Percentiles rank a stretch among this genome's conserved stretches.
Conservation (phyloP, 2,329 filamentous ascomycete genomes). For the Ophiostoma sp. region DNA sequence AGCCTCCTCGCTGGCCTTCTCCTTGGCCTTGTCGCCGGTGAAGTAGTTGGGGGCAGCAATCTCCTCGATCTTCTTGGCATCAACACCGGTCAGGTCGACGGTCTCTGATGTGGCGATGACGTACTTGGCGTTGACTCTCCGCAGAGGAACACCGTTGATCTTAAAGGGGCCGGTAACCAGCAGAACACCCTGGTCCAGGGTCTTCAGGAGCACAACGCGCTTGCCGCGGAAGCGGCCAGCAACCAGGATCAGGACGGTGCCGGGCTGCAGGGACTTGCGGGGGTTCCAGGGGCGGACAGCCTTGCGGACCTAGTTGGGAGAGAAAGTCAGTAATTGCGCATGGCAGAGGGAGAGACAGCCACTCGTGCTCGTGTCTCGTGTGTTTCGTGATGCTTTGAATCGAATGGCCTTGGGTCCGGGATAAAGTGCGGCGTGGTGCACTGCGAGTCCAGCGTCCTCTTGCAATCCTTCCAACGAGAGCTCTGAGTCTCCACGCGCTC, state of each 20-base stretch:
- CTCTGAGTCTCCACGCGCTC: no score
- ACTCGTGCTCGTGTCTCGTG: neutral
- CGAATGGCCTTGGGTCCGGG: neutral
- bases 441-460: neutral
- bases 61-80: conserved; percentile 83
- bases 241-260: conserved; percentile 96
- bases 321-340: conserved; percentile 28
- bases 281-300: conserved; percentile 79
- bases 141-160: conserved; percentile 98
- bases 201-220: conserved; percentile 98
- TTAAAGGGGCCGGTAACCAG: conserved; percentile 99
- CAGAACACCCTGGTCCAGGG: conserved; percentile 93
- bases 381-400: neutral
- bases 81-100: conserved; percentile 78
- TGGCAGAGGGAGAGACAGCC: neutral
- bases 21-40: conserved; percentile 86
- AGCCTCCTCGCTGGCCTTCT: conserved; percentile 95
- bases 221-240: conserved; percentile 99
- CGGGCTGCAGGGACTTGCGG: conserved; percentile 84
- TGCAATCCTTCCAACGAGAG: no score
- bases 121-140: conserved; percentile 88
- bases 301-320: conserved; percentile 75
- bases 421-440: conserved; percentile 1
- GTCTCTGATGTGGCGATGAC: conserved; percentile 86
- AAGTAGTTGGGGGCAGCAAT: conserved; percentile 81